These are phyloP conservation scores for Cucurbitaria berberidis DNA, from an alignment of 2,329 filamentous ascomycete genomes.

Conservation along the genomic window DNA sequence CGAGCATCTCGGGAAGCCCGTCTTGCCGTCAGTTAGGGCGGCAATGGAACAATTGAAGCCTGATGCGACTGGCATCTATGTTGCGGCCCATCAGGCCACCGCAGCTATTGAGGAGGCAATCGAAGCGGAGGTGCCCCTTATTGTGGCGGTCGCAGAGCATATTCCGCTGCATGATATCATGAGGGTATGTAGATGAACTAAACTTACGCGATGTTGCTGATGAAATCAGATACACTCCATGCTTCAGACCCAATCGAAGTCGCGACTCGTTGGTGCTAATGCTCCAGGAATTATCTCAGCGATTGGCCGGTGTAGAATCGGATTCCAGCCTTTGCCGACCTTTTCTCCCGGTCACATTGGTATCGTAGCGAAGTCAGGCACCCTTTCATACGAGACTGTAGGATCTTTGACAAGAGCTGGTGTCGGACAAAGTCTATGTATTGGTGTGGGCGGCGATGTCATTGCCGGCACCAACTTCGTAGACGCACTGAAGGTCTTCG, in stretches of 20 bases:
- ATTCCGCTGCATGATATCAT: constrained; percentile 80
- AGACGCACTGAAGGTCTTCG: constrained; percentile 71
- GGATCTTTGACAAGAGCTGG: constrained; percentile 76
- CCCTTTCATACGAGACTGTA: constrained; percentile 80
- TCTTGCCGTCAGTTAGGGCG: constrained; percentile 70
- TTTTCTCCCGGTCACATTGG: constrained; percentile 73
- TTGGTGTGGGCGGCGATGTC: constrained; percentile 79
- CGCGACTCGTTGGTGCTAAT: constrained; percentile 79
- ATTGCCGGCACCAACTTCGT: constrained; percentile 76
- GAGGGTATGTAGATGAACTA: constrained; percentile 56
- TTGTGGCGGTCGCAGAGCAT: constrained; percentile 81
- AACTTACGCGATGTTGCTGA: constrained; percentile 46
- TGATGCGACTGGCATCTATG: constrained; percentile 80
- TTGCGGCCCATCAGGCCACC: constrained; percentile 75
- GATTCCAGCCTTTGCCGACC: constrained; percentile 77
- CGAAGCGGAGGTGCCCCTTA: constrained; percentile 76
- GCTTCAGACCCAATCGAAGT: constrained; percentile 72
- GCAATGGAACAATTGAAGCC: constrained; percentile 74
- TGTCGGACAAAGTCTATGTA: constrained; percentile 76
- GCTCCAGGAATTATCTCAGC: constrained; percentile 81
- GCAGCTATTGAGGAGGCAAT: constrained; percentile 80
- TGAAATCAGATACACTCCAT: constrained; percentile 68
- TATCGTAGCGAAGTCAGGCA: constrained; percentile 81
- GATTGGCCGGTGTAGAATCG: constrained; percentile 71
- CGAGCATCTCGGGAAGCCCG: constrained; percentile 74